Evolutionary conservation across 116 monocot genomes (phyloP).

Genomic region (Iris pallida): DNA sequence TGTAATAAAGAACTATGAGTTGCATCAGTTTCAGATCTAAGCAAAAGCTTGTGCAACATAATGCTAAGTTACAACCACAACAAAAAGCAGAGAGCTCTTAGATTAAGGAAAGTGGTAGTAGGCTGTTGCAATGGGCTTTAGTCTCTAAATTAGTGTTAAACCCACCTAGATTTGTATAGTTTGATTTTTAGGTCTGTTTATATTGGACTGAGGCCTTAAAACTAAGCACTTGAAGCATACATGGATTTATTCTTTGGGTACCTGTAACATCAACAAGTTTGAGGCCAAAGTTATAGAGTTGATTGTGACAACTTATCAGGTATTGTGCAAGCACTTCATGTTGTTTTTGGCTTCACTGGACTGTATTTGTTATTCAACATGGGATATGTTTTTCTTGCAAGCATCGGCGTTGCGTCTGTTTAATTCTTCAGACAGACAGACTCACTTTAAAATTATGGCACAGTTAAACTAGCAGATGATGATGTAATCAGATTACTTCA

Average conservation of each 20-base stretch:
- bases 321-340: neutral
- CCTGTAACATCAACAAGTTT: conserved; percentile 50
- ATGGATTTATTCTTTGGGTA: conserved; percentile 52
- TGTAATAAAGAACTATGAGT: too few species aligned
- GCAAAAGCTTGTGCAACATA: too few species aligned
- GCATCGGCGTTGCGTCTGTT: conserved; percentile 34
- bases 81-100: too few species aligned
- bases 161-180: too few species aligned
- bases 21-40: too few species aligned
- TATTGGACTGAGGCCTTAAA: too few species aligned
- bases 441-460: conserved; percentile 29
- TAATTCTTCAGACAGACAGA: conserved; percentile 32
- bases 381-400: conserved; percentile 9
- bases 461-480: conserved; percentile 38
- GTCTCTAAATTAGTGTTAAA: too few species aligned
- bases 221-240: conserved; percentile 39
- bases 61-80: too few species aligned
- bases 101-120: too few species aligned
- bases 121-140: too few species aligned
- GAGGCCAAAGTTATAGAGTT: conserved; percentile 39
- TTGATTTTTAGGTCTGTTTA: too few species aligned
- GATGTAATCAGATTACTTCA: conserved; percentile 40
- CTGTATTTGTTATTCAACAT: neutral
- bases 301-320: conserved; percentile 51
- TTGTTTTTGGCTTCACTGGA: neutral